A percentile compares a stretch with the other conserved stretches of the same genome.
Conservation (phyloP, 257 asterid species). For the Cruciata laevipes region DNA sequence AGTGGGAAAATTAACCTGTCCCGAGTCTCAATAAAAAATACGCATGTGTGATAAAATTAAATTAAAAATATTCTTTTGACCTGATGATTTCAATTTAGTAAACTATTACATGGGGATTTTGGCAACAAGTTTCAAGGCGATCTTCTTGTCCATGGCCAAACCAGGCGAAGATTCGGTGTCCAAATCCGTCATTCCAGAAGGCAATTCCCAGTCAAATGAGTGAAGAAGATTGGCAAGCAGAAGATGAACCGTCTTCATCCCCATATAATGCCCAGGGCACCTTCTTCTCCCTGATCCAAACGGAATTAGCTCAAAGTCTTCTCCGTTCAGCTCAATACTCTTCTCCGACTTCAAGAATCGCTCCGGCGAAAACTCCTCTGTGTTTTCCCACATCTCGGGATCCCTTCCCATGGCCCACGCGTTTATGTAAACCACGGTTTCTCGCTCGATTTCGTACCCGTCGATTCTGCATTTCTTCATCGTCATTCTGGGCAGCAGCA, state of each 20-base stretch:
- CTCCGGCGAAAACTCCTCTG: not conserved
- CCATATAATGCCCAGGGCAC: not conserved
- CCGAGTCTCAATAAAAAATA: too few relatives aligned
- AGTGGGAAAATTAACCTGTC: too few relatives aligned
- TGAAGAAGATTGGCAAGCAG: not conserved
- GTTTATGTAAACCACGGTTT: not conserved
- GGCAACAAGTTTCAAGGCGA: too few relatives aligned
- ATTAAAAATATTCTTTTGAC: too few relatives aligned
- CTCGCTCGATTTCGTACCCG: not conserved
- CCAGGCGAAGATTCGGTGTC: too few relatives aligned
- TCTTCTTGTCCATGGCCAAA: too few relatives aligned
- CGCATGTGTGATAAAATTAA: too few relatives aligned
- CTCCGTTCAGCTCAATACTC: not conserved
- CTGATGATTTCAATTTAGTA: too few relatives aligned
- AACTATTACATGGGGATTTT: too few relatives aligned
- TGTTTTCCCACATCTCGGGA: not conserved
- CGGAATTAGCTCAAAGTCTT: not conserved
- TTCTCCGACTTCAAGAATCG: not conserved
- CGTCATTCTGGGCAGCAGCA: not conserved
- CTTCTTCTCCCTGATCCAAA: not conserved
- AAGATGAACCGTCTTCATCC: not conserved
- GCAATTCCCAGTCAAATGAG: slow-evolving; percentile 2
- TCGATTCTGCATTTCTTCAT: not conserved
- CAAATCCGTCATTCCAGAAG: slow-evolving; percentile 1
- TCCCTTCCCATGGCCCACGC: not conserved